Base-by-base conservation (phyloP, 2,329 filamentous ascomycete genomes). In the Neonectria sp. region DNA sequence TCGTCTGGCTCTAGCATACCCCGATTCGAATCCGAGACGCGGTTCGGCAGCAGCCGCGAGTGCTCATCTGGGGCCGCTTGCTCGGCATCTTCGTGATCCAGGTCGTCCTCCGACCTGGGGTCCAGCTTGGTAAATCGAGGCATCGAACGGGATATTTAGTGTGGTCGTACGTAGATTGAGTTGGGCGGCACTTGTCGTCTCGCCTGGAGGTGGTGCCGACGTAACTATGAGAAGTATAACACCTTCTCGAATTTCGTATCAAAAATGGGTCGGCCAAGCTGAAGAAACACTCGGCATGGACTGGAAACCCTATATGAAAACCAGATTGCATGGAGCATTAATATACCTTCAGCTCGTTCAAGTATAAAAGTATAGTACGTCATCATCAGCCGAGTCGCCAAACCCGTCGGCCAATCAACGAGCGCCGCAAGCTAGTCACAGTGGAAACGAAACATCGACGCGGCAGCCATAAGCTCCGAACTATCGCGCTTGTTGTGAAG, bases 1-100 rank as follows among this genome's bases (percentile, higher is more conserved):
- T 85, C 83, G 60, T 85, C 83, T 25, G 83, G 82, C 9, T 75
- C 76, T 27, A 85, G 78, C 53, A 82, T 69, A 8, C 71, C 77
- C 24, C 77, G 74, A 43, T 70, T 75, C 73, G 85, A 85, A 76
- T 92, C 88, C 17, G 29, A 33, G 49, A 89, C 82, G 64, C 90
- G 88, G 75, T 91, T 92, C 43, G 91, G 91, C 29, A 97, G 86
- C 72, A 97, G 85, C 33, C 92, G 88, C 3, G 88, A 90, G 70
- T 87, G 86, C 76, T 90, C 88, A 70, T 87, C 81, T 7, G 85
- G 78, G 15, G 75, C 70, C 24, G 76, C 68, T 33, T 72, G 73
- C 25, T 77, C 73, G 8, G 65, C 73, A 15, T 76, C 75, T n/a
- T 79, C 75, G 17, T 79, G 75, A 37, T 63, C 65, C 21, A 21